phyloP scores from a whole-genome alignment of 2,329 filamentous ascomycete species.

The Fusarium nematophilum region DNA sequence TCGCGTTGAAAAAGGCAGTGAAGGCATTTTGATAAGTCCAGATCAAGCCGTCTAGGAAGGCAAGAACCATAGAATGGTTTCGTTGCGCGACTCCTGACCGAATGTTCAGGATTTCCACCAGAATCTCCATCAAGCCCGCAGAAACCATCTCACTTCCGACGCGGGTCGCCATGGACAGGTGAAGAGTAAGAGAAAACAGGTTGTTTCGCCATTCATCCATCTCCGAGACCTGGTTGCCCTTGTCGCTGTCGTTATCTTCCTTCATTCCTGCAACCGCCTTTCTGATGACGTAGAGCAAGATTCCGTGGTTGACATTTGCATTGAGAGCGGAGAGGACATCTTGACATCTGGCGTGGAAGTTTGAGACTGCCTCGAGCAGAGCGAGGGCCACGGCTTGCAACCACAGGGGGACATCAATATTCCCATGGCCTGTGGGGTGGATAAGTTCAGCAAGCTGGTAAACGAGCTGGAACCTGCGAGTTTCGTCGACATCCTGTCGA shows the following conservation, averaged over 20 bases:
- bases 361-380: slow-evolving; percentile 86
- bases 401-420: slow-evolving; percentile 75
- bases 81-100: slow-evolving; percentile 85
- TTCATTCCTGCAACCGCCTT: slow-evolving; percentile 89
- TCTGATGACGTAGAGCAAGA: slow-evolving; percentile 90
- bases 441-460: slow-evolving; percentile 94
- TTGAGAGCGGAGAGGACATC: slow-evolving; percentile 93
- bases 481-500: slow-evolving; percentile 89
- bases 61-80: slow-evolving; percentile 84
- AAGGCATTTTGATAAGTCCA: slow-evolving; percentile 89
- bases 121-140: slow-evolving; percentile 87
- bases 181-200: slow-evolving; percentile 87
- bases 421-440: slow-evolving; percentile 80
- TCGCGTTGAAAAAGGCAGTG: slow-evolving; percentile 81
- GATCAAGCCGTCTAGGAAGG: slow-evolving; percentile 89
- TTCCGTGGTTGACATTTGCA: slow-evolving; percentile 95
- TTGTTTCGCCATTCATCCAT: slow-evolving; percentile 91
- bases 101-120: slow-evolving; percentile 88
- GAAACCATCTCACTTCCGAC: slow-evolving; percentile 87
- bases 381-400: slow-evolving; percentile 86
- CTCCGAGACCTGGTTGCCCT: slow-evolving; percentile 70
- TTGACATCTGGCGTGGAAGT: slow-evolving; percentile 77
- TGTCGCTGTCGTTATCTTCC: slow-evolving; percentile 62
- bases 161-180: slow-evolving; percentile 78
- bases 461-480: slow-evolving; percentile 86